Percentiles rank a stretch among this genome's conserved stretches.
Conservation (phyloP, 179 eudicot species). For the Beta macrorhiza region DNA sequence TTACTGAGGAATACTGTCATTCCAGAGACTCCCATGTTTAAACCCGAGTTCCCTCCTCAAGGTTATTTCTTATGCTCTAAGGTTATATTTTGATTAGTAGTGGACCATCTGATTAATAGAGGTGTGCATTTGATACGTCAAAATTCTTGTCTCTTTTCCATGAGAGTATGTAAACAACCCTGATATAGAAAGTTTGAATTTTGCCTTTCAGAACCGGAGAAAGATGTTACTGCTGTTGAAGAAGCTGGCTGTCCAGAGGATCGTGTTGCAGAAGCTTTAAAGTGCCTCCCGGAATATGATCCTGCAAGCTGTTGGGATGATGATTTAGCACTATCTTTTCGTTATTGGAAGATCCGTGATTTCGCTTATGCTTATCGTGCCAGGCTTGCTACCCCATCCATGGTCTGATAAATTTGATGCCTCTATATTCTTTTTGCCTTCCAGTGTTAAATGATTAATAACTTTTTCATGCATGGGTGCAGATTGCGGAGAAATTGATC, state of each 20-base stretch:
- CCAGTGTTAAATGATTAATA: constrained; percentile 1
- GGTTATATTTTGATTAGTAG: too few relatives aligned
- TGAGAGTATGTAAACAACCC: not conserved
- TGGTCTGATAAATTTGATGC: constrained; percentile 37
- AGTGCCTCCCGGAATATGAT: constrained; percentile 69
- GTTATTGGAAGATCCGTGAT: constrained; percentile 93
- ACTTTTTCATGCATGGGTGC: constrained; percentile 3
- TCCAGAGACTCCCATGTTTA: constrained; percentile 93
- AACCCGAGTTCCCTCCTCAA: constrained; percentile 92
- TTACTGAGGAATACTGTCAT: constrained; percentile 72
- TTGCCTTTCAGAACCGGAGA: constrained; percentile 58
- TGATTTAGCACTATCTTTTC: constrained; percentile 51
- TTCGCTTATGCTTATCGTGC: constrained; percentile 82
- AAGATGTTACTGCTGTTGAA: constrained; percentile 52
- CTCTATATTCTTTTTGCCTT: constrained; percentile 4
- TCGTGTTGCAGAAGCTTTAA: constrained; percentile 67
- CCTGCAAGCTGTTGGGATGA: constrained; percentile 53
- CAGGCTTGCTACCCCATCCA: constrained; percentile 69
- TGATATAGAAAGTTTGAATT: constrained; percentile 18
- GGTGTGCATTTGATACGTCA: not conserved
- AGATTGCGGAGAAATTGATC: constrained; percentile 86
- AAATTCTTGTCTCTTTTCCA: not conserved
- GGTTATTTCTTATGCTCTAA: constrained; percentile 46
- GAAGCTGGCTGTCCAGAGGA: constrained; percentile 75
- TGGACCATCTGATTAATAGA: not conserved